A percentile compares a stretch with the other conserved stretches of the same genome.
Evolutionary conservation across 1,139 yeast species (phyloP).

Genomic region (Kurtzmaniella natalensis): DNA sequence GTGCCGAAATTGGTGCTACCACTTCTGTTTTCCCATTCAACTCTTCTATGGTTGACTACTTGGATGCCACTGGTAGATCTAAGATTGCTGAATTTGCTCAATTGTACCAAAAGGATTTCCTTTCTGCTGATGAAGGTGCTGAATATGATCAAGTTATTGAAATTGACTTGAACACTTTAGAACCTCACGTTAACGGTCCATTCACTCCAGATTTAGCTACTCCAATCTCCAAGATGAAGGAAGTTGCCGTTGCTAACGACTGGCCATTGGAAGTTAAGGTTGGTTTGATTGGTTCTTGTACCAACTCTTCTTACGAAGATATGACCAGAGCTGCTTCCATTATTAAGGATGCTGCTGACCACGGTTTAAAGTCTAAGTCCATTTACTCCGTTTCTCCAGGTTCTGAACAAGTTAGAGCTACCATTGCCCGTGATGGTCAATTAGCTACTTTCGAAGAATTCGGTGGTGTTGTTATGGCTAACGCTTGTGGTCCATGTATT

Average conservation of each 20-base stretch:
- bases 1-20: slow-evolving; percentile 99
- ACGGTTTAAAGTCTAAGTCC: slow-evolving; percentile 87
- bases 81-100: slow-evolving; percentile 80
- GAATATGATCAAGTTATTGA: slow-evolving; percentile 96
- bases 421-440: slow-evolving; percentile 96
- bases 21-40: slow-evolving; percentile 98
- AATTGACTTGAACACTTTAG: slow-evolving; percentile 90
- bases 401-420: slow-evolving; percentile 98
- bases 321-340: slow-evolving; percentile 97
- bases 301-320: slow-evolving; percentile 98
- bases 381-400: slow-evolving; percentile 97
- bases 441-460: slow-evolving; percentile 83
- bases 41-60: slow-evolving; percentile 83
- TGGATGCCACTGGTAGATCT: slow-evolving; percentile 83
- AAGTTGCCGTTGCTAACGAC: slow-evolving; percentile 78
- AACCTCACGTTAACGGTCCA: slow-evolving; percentile 98
- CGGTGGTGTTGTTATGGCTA: slow-evolving; percentile 95
- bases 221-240: slow-evolving; percentile 89
- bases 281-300: slow-evolving; percentile 98
- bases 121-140: slow-evolving; percentile 89
- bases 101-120: slow-evolving; percentile 68
- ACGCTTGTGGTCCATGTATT: slow-evolving; percentile 99
- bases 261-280: slow-evolving; percentile 96
- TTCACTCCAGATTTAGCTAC: slow-evolving; percentile 99
- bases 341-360: slow-evolving; percentile 83